Evolutionary conservation across 768 basidiomycete genomes (phyloP), one percentile per base, ranked within the genome.

Genomic region (Coprinellus aureogranulatus): DNA sequence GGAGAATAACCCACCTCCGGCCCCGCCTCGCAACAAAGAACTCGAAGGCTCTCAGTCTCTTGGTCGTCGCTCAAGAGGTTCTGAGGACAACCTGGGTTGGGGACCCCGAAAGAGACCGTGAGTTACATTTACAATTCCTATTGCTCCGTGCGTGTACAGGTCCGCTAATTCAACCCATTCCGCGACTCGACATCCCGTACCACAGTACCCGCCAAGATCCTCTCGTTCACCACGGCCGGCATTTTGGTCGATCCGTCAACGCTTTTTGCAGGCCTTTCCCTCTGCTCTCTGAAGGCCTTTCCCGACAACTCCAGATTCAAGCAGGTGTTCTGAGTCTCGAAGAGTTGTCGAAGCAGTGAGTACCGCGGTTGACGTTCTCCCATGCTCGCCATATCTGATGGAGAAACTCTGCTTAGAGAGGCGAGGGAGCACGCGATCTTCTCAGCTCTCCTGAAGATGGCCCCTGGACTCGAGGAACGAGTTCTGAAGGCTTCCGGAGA

Each of bases 211-310:
- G 34, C 48, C 34, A 34, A 4, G 50, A 52, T 26, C 50, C 31
- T 5, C 30, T 52, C n/a, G 2, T 52, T 22, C 12, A 8, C 8
- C 27, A 52, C 30, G 50, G 50, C 14, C 27, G 34, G n/a, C 50
- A 52, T 37, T 52, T 52, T 52, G 50, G 50, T 18, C 50, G 50
- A n/a, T 14, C 50, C 9, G 20, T 52, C 31, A 30, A 52, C 25
- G 50, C 50, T 4, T 52, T 52, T 37, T 52, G 50, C 50, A 52
- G 20, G 30, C 20, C 30, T 9, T 37, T 52, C 31, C 50, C 50
- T n/a, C 25, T 52, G 50, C 3, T 52, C 34, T 11, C 30, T 11
- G 50, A 52, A 1, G 50, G 50, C 11, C 20, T 52, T 20, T 3
- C n/a, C 9, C 14, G 34, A 23, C 14, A 4, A 3, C 30, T 39